Evolutionary conservation across 768 basidiomycete species (phyloP), one percentile per base, ranked within the genome.

Genomic region (Mycena floridula): DNA sequence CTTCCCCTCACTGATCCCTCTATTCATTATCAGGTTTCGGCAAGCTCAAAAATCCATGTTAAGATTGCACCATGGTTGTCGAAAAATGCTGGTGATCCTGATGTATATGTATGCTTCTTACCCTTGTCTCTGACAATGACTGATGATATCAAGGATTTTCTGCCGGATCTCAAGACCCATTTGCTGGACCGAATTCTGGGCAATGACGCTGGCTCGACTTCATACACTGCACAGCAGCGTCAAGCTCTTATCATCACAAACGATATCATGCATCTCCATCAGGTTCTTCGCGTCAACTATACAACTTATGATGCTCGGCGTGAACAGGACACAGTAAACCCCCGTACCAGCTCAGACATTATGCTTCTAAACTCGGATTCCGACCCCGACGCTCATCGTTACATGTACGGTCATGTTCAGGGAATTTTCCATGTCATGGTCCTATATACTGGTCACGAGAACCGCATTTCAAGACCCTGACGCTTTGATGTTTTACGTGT

Each of bases 311-410:
- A 67, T 50, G 43, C 59, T 13, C 54, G 52, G 5, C 56, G 60
- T 1, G 45, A 46, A 4, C 65, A 69, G 47, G 67, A 73, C 42
- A 40, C 51, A 0, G 45, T 70, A 35, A 64, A 67, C 25, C 54
- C 58, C 4, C 24, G 43, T 0, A 58, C 52, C 0, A 57, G 65
- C 16, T 23, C 55, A 0, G 53, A 70, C 13, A 28, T 71, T 9
- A 65, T 54, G 46, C 51, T 54, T 4, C 43, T 13, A 0, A 18
- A 16, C 13, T 15, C 16, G 13, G 46, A 50, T n/a, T 53, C 39
- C 0, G 42, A 39, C 0, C 12, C 43, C 16, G 48, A 58, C 9
- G 51, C 42, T 8, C 2, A 54, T 37, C 54, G 60, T 0, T 28
- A 46, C 36, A 22, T 50, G 55, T 64, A 65, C 53, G 26, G 53